Conservation (phyloP, 805 yeast species). For the Tetrapisispora nanseiensis region DNA sequence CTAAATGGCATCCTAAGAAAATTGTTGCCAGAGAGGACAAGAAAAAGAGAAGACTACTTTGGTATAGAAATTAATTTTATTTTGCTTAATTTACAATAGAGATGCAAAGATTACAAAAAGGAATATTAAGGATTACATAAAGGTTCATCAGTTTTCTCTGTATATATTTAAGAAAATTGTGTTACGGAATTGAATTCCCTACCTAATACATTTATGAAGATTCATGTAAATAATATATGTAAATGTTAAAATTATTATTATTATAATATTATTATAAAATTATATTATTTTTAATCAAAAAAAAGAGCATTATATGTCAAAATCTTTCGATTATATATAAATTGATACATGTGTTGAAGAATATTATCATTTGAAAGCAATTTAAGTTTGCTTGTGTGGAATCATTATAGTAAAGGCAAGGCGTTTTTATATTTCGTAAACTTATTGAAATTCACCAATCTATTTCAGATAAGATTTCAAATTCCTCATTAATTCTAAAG, state of each 20-base stretch:
- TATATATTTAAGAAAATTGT: neutral
- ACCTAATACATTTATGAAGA: neutral
- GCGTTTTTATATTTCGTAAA: neutral
- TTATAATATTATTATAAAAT: neutral
- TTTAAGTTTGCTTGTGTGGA: too few species aligned
- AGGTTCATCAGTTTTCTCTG: neutral
- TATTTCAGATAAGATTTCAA: slow-evolving; percentile 22
- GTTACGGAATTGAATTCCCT: neutral
- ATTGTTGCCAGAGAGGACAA: slow-evolving; percentile 45
- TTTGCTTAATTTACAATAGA: too few species aligned
- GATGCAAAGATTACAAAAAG: too few species aligned
- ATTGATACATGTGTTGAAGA: neutral
- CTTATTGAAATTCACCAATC: slow-evolving; percentile 8
- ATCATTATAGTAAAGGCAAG: too few species aligned
- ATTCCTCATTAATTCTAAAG: slow-evolving; percentile 24
- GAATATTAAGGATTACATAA: neutral
- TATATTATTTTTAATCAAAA: neutral
- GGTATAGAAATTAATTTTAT: slow-evolving; percentile 42
- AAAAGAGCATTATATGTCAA: too few species aligned
- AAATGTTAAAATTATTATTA: neutral
- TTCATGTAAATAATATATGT: neutral
- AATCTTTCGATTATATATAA: too few species aligned
- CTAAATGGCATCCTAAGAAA: slow-evolving; percentile 41
- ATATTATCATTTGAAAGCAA: too few species aligned
- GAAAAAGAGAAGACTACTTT: slow-evolving; percentile 45